These are phyloP conservation scores for Yarrowia porcina DNA, from an alignment of 805 yeast genomes.

Conservation along the genomic window DNA sequence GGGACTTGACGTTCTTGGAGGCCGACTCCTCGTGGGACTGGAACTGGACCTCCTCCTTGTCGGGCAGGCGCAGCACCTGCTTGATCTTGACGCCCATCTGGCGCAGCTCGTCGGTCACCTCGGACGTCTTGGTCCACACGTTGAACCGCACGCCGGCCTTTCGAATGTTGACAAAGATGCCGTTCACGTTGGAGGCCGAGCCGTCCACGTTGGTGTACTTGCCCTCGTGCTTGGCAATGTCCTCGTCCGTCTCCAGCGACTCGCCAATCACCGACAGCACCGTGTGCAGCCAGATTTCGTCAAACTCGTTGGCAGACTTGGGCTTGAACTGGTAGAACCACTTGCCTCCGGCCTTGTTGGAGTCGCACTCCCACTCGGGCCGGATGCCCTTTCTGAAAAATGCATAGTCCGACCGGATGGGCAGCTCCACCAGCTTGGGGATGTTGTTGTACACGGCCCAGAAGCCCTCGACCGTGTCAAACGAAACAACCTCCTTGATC, in stretches of 20 bases:
- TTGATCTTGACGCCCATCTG: slow-evolving; percentile 85
- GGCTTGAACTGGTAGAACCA: slow-evolving; percentile 75
- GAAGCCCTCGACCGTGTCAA: slow-evolving; percentile 94
- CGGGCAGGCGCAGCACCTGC: slow-evolving; percentile 72
- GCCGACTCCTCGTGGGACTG: slow-evolving; percentile 25
- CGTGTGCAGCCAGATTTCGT: slow-evolving; percentile 76
- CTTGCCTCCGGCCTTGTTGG: slow-evolving; percentile 88
- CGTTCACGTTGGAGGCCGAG: slow-evolving; percentile 81
- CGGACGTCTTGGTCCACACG: slow-evolving; percentile 86
- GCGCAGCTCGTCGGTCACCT: slow-evolving; percentile 53
- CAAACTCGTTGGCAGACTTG: slow-evolving; percentile 43
- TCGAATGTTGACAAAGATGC: slow-evolving; percentile 88
- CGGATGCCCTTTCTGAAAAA: slow-evolving; percentile 88
- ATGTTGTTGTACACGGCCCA: slow-evolving; percentile 97
- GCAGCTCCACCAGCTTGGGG: slow-evolving; percentile 88
- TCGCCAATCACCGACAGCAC: slow-evolving; percentile 90
- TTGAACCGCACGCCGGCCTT: slow-evolving; percentile 78
- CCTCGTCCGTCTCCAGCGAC: slow-evolving; percentile 73
- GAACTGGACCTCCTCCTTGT: slow-evolving; percentile 77
- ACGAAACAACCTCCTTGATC: slow-evolving; percentile 87
- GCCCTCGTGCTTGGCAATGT: slow-evolving; percentile 22
- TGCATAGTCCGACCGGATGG: slow-evolving; percentile 89
- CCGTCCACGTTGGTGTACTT: slow-evolving; percentile 45
- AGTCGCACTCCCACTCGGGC: slow-evolving; percentile 98
- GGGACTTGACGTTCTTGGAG: slow-evolving; percentile 19